Conservation (phyloP, 2,329 filamentous ascomycete genomes). For the Penicillium occitanis region DNA sequence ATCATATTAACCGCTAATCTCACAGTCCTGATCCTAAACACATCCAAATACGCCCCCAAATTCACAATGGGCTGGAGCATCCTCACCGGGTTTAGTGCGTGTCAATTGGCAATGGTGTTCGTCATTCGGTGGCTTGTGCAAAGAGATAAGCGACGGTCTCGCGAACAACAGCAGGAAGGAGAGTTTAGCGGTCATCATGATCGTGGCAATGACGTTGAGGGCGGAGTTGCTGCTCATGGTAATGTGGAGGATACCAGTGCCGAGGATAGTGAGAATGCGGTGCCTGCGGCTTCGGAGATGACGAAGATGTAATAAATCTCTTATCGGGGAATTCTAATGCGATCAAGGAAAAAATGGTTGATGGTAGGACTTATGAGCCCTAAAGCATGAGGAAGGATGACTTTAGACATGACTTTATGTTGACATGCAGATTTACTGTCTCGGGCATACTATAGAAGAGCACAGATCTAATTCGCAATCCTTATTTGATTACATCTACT, state of each 20-base stretch:
- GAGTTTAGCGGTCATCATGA: not conserved
- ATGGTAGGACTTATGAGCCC: not conserved
- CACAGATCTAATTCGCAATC: not conserved
- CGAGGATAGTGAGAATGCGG: not conserved
- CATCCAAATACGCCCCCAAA: slow-evolving; percentile 26
- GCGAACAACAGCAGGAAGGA: not conserved
- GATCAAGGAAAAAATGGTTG: not conserved
- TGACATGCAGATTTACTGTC: not conserved
- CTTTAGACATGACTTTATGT: not conserved
- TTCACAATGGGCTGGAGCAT: slow-evolving; percentile 25
- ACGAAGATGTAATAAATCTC: slow-evolving; percentile 5
- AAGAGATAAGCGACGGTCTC: slow-evolving; percentile 18
- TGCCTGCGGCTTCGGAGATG: not conserved
- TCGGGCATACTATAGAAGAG: not conserved
- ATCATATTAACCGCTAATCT: not conserved
- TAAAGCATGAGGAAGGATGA: not conserved
- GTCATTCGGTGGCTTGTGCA: slow-evolving; percentile 23
- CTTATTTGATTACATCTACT: not conserved
- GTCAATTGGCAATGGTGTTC: slow-evolving; percentile 25
- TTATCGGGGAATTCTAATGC: not conserved
- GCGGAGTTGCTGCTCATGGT: not conserved
- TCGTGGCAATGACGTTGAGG: not conserved
- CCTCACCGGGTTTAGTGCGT: slow-evolving; percentile 23
- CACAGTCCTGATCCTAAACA: slow-evolving; percentile 24
- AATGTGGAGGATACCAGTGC: not conserved